Percentiles rank a stretch among this genome's conserved stretches.
phyloP scores from a whole-genome alignment of 2,329 filamentous ascomycete species.

The Myrmaecium sp. region DNA sequence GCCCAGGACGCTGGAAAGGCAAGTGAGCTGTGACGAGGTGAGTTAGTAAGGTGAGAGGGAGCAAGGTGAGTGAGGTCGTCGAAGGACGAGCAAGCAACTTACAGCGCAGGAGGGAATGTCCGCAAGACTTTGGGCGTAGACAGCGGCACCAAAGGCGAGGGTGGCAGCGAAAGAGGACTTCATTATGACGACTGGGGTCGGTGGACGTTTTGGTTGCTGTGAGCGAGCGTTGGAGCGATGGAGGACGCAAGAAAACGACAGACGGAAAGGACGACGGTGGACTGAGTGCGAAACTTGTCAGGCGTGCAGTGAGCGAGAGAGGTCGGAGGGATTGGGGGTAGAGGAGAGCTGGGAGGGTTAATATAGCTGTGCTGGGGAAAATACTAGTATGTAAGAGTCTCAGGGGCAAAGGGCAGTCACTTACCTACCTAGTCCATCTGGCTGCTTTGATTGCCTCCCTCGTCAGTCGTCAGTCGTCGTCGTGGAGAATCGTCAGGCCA shows the following conservation, averaged over 20 bases:
- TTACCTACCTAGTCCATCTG: too few species aligned
- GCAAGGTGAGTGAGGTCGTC: too few species aligned
- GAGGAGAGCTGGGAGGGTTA: conserved; percentile 5
- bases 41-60: too few species aligned
- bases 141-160: conserved; percentile 26
- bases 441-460: too few species aligned
- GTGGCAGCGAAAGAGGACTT: conserved; percentile 19
- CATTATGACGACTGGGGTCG: conserved; percentile 13
- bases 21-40: conserved; percentile 27
- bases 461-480: too few species aligned
- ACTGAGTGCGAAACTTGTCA: too few species aligned
- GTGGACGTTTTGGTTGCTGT: conserved; percentile 4
- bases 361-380: conserved; percentile 1
- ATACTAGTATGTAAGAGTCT: too few species aligned
- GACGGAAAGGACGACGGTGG: too few species aligned
- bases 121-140: conserved; percentile 27
- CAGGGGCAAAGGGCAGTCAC: too few species aligned
- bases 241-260: too few species aligned
- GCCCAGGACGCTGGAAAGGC: conserved; percentile 26
- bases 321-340: conserved; percentile 3
- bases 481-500: too few species aligned
- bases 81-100: too few species aligned
- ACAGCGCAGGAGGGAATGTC: conserved; percentile 30
- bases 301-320: conserved; percentile 6
- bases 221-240: conserved; percentile 7